These are phyloP conservation scores for Albugo laibachii DNA, from an alignment of 352 stramenopile species.

Conservation along the genomic window DNA sequence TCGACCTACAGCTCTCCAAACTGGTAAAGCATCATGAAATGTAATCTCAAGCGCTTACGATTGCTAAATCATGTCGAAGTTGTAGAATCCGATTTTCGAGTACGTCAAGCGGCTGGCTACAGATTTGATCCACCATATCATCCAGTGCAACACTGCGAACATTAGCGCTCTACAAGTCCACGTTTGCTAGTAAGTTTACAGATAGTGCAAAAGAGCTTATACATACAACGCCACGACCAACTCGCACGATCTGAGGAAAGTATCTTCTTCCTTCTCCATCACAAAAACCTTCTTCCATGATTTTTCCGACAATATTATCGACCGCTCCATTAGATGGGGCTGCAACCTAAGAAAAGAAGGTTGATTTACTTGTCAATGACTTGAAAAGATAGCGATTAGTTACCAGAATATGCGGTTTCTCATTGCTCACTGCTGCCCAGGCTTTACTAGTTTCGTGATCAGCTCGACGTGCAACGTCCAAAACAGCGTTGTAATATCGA, in stretches of 20 bases:
- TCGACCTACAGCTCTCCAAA: slow-evolving; percentile 28
- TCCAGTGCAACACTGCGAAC: slow-evolving; percentile 65
- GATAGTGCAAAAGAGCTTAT: background rate
- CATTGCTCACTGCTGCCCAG: slow-evolving; percentile 64
- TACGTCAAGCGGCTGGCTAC: slow-evolving; percentile 41
- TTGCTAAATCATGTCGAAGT: slow-evolving; percentile 25
- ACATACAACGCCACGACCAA: slow-evolving; percentile 67
- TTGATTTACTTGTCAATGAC: background rate
- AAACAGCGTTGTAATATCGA: slow-evolving; percentile 78
- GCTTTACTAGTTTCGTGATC: slow-evolving; percentile 65
- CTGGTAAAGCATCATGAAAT: background rate
- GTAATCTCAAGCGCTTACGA: slow-evolving; percentile 13
- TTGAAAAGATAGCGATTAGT: slow-evolving; percentile 1
- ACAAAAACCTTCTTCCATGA: slow-evolving; percentile 90
- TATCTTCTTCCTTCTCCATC: slow-evolving; percentile 86
- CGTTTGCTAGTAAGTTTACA: background rate
- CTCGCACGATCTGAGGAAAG: slow-evolving; percentile 88
- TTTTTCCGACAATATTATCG: slow-evolving; percentile 93
- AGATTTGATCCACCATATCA: slow-evolving; percentile 73
- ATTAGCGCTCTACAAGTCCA: slow-evolving; percentile 26
- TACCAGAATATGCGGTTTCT: slow-evolving; percentile 86
- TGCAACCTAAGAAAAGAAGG: slow-evolving; percentile 25
- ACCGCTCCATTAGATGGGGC: slow-evolving; percentile 91
- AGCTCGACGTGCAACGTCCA: slow-evolving; percentile 57
- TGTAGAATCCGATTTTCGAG: slow-evolving; percentile 37